These are phyloP conservation scores for Tolypocladium endophyticum DNA, from an alignment of 2,329 filamentous ascomycete species.

Conservation along the genomic window DNA sequence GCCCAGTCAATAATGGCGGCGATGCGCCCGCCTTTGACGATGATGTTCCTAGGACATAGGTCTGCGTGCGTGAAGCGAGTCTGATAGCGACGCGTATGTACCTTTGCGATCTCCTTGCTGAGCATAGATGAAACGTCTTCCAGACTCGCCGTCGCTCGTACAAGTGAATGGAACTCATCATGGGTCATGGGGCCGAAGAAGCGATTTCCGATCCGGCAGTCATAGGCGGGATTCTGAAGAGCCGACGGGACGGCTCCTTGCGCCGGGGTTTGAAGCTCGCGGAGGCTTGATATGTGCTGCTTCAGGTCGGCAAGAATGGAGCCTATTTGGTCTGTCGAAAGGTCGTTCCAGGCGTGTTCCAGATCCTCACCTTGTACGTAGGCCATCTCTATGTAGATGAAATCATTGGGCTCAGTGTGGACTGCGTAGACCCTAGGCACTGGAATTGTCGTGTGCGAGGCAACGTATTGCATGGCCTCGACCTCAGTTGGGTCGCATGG, in stretches of 20 bases:
- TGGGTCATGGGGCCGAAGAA: slow-evolving; percentile 15
- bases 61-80: slow-evolving; percentile 17
- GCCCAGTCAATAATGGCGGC: slow-evolving; percentile 20
- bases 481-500: slow-evolving; percentile 17
- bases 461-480: slow-evolving; percentile 19
- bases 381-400: slow-evolving; percentile 16
- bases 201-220: slow-evolving; percentile 13
- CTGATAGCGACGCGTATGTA: slow-evolving; percentile 12
- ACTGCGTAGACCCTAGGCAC: slow-evolving; percentile 14
- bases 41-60: slow-evolving; percentile 15
- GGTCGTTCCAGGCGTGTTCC: slow-evolving; percentile 7
- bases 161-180: slow-evolving; percentile 14
- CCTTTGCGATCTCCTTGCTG: slow-evolving; percentile 10
- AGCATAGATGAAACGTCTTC: slow-evolving; percentile 13
- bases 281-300: slow-evolving; percentile 10
- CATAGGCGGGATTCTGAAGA: slow-evolving; percentile 13
- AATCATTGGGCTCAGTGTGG: slow-evolving; percentile 6
- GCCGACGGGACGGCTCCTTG: slow-evolving; percentile 13
- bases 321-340: slow-evolving; percentile 11
- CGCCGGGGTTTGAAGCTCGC: slow-evolving; percentile 12
- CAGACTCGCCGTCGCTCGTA: slow-evolving; percentile 9
- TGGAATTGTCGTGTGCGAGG: slow-evolving; percentile 15
- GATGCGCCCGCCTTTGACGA: slow-evolving; percentile 13
- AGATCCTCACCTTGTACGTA: slow-evolving; percentile 11
- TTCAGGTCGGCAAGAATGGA: slow-evolving; percentile 13